phyloP scores from a whole-genome alignment of 805 yeast species.

The Saturnispora saitoi region DNA sequence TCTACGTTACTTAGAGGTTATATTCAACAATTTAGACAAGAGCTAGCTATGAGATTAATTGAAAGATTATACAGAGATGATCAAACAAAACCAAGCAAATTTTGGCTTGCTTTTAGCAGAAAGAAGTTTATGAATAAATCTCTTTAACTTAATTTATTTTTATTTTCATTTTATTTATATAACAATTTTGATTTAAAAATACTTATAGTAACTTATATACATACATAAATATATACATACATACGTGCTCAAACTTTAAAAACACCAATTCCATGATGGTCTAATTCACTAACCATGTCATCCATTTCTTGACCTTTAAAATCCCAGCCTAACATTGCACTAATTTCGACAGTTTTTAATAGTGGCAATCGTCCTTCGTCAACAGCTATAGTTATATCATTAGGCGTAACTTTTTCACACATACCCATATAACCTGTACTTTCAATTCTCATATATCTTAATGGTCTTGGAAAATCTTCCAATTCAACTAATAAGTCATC shows the following conservation, averaged over 20 bases:
- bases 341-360: slow-evolving; percentile 54
- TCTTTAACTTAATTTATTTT: slow-evolving; percentile 29
- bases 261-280: slow-evolving; percentile 48
- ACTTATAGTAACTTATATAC: neutral
- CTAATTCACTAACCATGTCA: slow-evolving; percentile 60
- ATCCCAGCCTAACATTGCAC: slow-evolving; percentile 83
- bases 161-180: neutral
- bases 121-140: slow-evolving; percentile 94
- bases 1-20: slow-evolving; percentile 74
- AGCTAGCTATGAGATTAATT: slow-evolving; percentile 72
- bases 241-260: slow-evolving; percentile 8
- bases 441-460: slow-evolving; percentile 59
- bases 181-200: neutral
- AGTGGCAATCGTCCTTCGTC: slow-evolving; percentile 68
- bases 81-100: slow-evolving; percentile 63
- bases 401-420: slow-evolving; percentile 73
- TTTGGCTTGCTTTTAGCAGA: slow-evolving; percentile 93
- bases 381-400: slow-evolving; percentile 79
- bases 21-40: slow-evolving; percentile 91
- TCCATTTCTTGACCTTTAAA: slow-evolving; percentile 49
- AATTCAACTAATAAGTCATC: slow-evolving; percentile 36
- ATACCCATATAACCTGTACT: slow-evolving; percentile 86
- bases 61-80: slow-evolving; percentile 61
- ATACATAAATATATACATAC: neutral
- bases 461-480: slow-evolving; percentile 32